A percentile compares a stretch with the other conserved stretches of the same genome.
Conservation (phyloP, 176 grass and related monocot genomes). For the Cocos nucifera region DNA sequence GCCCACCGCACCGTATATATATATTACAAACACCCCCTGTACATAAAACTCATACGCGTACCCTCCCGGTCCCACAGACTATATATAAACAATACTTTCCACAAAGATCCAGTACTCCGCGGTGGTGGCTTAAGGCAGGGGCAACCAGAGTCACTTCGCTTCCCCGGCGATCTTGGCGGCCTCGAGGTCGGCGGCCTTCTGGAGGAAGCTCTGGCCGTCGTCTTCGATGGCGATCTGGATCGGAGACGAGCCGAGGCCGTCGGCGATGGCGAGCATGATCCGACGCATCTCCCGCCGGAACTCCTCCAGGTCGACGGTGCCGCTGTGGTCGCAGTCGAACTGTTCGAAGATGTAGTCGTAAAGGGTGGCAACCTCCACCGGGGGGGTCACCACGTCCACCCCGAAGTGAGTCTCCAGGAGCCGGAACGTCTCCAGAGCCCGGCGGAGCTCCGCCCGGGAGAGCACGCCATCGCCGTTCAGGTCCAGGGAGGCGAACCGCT, state of each 20-base stretch:
- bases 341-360: slow-evolving; percentile 91
- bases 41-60: too few species aligned
- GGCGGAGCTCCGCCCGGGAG: slow-evolving; percentile 74
- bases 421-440: slow-evolving; percentile 87
- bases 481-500: slow-evolving; percentile 65
- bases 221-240: slow-evolving; percentile 76
- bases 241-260: slow-evolving; percentile 74
- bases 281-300: slow-evolving; percentile 75
- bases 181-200: slow-evolving; percentile 81
- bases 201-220: slow-evolving; percentile 51
- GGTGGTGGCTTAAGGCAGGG: too few species aligned
- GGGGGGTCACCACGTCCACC: slow-evolving; percentile 39
- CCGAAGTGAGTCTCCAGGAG: slow-evolving; percentile 65
- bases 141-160: too few species aligned
- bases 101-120: too few species aligned
- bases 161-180: slow-evolving; percentile 32
- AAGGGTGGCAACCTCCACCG: slow-evolving; percentile 52
- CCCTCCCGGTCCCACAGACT: too few species aligned
- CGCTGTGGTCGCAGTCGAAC: slow-evolving; percentile 86
- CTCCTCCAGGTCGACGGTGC: slow-evolving; percentile 61
- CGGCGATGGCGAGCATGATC: slow-evolving; percentile 89
- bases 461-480: slow-evolving; percentile 93
- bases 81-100: too few species aligned
- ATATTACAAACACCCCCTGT: too few species aligned
- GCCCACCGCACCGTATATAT: too few species aligned